Evolutionary conservation across 2,329 filamentous ascomycete species (phyloP), one percentile per base, ranked within the genome.

Genomic region (Sarocladium oryzae): DNA sequence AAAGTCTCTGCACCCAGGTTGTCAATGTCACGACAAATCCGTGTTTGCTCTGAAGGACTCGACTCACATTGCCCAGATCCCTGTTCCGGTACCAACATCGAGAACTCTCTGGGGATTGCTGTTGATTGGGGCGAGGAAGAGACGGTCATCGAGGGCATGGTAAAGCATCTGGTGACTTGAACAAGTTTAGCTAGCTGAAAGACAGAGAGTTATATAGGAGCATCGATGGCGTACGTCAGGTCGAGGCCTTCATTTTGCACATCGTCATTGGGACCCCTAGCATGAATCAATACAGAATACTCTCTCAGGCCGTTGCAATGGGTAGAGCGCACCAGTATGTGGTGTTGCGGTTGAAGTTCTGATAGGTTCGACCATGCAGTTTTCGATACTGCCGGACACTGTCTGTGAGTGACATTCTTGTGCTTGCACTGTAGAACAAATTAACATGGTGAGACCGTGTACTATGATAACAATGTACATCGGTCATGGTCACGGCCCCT

Each of bases 11-110:
- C 36, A 38, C 7, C 28, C 7, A 13, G 28, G 24, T 36, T 26
- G 20, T 28, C 21, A 32, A 41, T 48, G 11, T 4, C 23, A 33
- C 16, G 28, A 30, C 7, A 30, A 7, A 7, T 30, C 28, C 13
- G 28, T 30, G 5, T 30, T 5, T 30, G 13, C 13, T 28, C 20
- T 16, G 16, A 35, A 13, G 20, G 6, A 33, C 18, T 1, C 4
- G 7, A n/a, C 41, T 38, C 20, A 51, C 48, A 59, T 63, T 2
- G 77, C 73, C 78, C 78, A 81, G 53, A 78, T 74, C 3, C 79
- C 78, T 1, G 77, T 78, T 10, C 80, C 80, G 4, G 78, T 81
- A 24, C 77, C 75, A 15, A 81, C 62, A 55, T 80, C 77, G 23
- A 81, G 62, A 9, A 63, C 52, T 33, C 49, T 51, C 37, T 64